Percentiles rank a stretch among this genome's conserved stretches.
Evolutionary conservation across 1,284 basidiomycete species (phyloP).

Genomic region (Peniophora sp.): DNA sequence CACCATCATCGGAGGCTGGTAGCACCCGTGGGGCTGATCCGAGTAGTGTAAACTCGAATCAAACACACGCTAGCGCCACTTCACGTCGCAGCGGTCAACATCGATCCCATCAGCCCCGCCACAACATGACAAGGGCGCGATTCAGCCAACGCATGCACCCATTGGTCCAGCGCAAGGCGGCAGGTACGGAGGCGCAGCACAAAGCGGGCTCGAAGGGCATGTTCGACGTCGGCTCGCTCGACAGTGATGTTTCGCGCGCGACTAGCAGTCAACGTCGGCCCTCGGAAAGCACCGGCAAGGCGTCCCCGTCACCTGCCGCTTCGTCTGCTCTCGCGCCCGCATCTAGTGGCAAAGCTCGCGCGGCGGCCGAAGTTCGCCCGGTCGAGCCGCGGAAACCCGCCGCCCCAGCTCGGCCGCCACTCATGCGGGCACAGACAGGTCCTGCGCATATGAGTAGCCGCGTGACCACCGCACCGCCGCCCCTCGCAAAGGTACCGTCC

Average conservation of each 20-base stretch:
- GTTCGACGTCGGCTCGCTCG: constrained; percentile 53
- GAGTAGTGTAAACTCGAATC: constrained; percentile 31
- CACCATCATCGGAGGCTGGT: constrained; percentile 20
- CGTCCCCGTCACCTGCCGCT: neutral
- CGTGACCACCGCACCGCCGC: neutral
- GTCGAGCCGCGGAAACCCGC: constrained; percentile 8
- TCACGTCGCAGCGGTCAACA: constrained; percentile 13
- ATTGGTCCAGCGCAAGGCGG: constrained; percentile 3
- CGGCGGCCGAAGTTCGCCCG: constrained; percentile 7
- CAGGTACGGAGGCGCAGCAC: constrained; percentile 20
- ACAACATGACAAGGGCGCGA: constrained; percentile 4
- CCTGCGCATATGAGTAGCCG: neutral
- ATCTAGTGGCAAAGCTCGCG: constrained; percentile 1
- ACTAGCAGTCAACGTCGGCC: neutral
- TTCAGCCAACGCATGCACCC: constrained; percentile 3
- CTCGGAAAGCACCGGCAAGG: neutral
- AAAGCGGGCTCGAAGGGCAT: constrained; percentile 20
- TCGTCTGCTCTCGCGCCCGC: neutral
- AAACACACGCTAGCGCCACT: constrained; percentile 21
- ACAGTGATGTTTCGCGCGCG: constrained; percentile 36
- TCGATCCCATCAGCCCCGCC: constrained; percentile 12
- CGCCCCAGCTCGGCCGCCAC: neutral
- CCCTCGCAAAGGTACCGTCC: neutral
- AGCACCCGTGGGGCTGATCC: constrained; percentile 15
- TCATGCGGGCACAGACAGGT: neutral